Conservation (phyloP, 2,329 filamentous ascomycete genomes). For the Penicillium sp. region DNA sequence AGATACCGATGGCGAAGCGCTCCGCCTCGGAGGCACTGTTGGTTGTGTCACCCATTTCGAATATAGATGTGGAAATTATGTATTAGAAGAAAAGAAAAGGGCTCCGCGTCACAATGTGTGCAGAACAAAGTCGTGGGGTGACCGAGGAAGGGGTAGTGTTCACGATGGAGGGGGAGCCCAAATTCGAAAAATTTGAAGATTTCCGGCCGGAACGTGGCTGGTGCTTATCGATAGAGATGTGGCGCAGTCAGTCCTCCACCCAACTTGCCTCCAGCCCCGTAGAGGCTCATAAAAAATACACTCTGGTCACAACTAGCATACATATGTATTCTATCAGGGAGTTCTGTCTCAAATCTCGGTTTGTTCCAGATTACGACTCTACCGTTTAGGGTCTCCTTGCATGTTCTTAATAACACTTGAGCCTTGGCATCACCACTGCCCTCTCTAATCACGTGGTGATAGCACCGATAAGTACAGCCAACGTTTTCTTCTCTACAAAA, state of each 20-base stretch:
- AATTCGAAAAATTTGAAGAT: conserved; percentile 39
- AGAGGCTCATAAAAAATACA: neutral
- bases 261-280: neutral
- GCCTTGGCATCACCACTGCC: neutral
- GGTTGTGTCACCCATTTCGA: conserved; percentile 55
- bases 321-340: neutral
- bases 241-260: conserved; percentile 24
- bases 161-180: conserved; percentile 25
- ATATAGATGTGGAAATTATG: conserved; percentile 13
- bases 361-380: neutral
- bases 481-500: conserved; percentile 15
- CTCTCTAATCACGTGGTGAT: conserved; percentile 34
- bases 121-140: conserved; percentile 18
- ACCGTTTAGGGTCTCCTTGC: neutral
- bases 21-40: conserved; percentile 52
- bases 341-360: neutral
- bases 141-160: conserved; percentile 20
- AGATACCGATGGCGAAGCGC: conserved; percentile 82
- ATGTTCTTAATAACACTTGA: neutral
- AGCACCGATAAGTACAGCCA: conserved; percentile 17
- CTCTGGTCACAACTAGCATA: neutral
- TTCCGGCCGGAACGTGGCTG: conserved; percentile 36
- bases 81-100: conserved; percentile 10
- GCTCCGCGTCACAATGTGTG: conserved; percentile 20
- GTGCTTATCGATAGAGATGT: conserved; percentile 39